Evolutionary conservation across 192 early-diverging fungal genomes (phyloP).

Genomic region (Backusella tuberculispora): DNA sequence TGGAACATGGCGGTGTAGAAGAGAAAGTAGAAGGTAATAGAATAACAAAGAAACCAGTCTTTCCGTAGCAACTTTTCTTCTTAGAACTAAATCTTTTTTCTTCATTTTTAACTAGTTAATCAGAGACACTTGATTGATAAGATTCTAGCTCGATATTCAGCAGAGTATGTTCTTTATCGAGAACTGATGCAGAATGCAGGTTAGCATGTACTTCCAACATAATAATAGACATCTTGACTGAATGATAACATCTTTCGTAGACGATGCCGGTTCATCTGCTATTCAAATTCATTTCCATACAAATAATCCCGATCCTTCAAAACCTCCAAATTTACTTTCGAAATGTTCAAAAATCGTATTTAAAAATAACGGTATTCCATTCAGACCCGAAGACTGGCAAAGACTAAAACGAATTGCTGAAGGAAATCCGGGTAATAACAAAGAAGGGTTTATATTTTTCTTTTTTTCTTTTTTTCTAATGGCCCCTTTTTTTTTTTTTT

Average conservation of each 20-base stretch:
- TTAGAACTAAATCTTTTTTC: not conserved
- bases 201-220: conserved; percentile 8
- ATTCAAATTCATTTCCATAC: conserved; percentile 65
- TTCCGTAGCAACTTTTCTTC: not conserved
- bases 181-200: conserved; percentile 76
- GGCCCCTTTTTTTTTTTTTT: conserved; percentile 46
- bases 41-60: not conserved
- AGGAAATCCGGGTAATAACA: conserved; percentile 83
- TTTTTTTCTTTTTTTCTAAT: not conserved
- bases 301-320: conserved; percentile 27
- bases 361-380: conserved; percentile 85
- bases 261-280: conserved; percentile 71
- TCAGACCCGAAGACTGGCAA: conserved; percentile 81
- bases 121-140: conserved; percentile 93
- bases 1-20: conserved; percentile 53
- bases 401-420: conserved; percentile 86
- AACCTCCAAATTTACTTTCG: conserved; percentile 43
- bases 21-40: conserved; percentile 64
- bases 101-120: conserved; percentile 62
- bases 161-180: conserved; percentile 84
- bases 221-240: too few relatives aligned
- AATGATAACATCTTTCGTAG: conserved; percentile 29
- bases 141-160: conserved; percentile 85
- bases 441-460: not conserved
- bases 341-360: conserved; percentile 61